Percentiles rank a stretch among this genome's conserved stretches.
phyloP scores from a whole-genome alignment of 2,329 filamentous ascomycete species.

The Graphilbum fragrans region DNA sequence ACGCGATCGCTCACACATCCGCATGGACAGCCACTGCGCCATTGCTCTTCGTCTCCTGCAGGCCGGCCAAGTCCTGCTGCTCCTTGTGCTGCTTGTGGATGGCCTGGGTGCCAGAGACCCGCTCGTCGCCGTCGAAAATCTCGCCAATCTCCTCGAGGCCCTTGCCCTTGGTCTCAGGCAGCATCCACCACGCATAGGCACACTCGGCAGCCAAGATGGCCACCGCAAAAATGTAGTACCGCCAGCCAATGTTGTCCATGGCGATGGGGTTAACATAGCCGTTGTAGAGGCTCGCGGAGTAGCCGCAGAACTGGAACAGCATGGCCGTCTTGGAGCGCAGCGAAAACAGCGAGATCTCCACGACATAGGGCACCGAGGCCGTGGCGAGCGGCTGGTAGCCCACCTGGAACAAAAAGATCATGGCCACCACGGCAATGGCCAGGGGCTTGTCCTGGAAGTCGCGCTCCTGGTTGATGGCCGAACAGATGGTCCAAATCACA shows the following conservation, averaged over 20 bases:
- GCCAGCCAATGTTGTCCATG: slow-evolving; percentile 21
- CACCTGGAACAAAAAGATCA: slow-evolving; percentile 33
- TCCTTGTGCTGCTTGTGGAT: too few species aligned
- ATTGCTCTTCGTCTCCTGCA: too few species aligned
- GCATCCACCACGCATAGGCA: slow-evolving; percentile 20
- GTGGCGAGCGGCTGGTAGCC: slow-evolving; percentile 13
- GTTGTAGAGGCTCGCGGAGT: slow-evolving; percentile 36
- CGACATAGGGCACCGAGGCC: slow-evolving; percentile 13
- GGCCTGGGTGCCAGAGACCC: too few species aligned
- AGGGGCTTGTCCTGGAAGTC: background rate
- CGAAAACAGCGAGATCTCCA: slow-evolving; percentile 8
- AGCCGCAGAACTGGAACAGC: slow-evolving; percentile 48
- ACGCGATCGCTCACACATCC: too few species aligned
- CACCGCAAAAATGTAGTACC: slow-evolving; percentile 23
- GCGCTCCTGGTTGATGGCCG: slow-evolving; percentile 2
- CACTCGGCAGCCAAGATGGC: slow-evolving; percentile 21
- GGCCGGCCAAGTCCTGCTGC: too few species aligned
- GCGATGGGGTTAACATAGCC: slow-evolving; percentile 27
- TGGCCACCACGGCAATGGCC: too few species aligned
- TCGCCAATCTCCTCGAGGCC: slow-evolving; percentile 8
- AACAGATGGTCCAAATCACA: slow-evolving; percentile 5
- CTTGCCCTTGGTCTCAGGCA: slow-evolving; percentile 9
- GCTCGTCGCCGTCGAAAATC: slow-evolving; percentile 18
- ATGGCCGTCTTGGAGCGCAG: slow-evolving; percentile 30
- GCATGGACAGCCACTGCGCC: too few species aligned